Evolutionary conservation across 345 rosid species (phyloP).

Genomic region (Cochlearia excelsa): DNA sequence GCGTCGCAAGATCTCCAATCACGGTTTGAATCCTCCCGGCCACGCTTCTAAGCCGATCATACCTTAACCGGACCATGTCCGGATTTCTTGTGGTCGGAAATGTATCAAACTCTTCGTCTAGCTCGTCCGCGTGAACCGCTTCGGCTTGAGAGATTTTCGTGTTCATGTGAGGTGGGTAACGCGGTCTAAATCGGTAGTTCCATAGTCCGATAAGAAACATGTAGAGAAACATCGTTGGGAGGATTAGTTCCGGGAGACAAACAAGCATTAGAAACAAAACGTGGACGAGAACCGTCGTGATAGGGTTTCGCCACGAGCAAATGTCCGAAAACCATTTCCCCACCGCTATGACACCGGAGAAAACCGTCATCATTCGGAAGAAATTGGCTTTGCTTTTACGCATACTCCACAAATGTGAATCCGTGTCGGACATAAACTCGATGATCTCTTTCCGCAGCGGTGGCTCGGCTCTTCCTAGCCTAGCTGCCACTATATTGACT

Average conservation of each 20-base stretch:
- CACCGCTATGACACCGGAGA: constrained; percentile 67
- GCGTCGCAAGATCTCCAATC: constrained; percentile 92
- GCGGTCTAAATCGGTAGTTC: constrained; percentile 87
- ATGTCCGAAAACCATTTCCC: constrained; percentile 82
- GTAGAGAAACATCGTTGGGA: constrained; percentile 86
- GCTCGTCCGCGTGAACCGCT: constrained; percentile 79
- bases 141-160: constrained; percentile 87
- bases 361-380: constrained; percentile 76
- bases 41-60: constrained; percentile 87
- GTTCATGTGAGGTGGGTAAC: constrained; percentile 99
- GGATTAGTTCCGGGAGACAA: constrained; percentile 80
- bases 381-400: constrained; percentile 95
- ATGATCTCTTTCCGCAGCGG: constrained; percentile 87
- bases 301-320: constrained; percentile 83
- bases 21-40: constrained; percentile 95
- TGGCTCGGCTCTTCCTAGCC: constrained; percentile 91
- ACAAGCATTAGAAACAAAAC: constrained; percentile 80
- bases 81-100: constrained; percentile 75
- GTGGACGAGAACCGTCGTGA: constrained; percentile 86
- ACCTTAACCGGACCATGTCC: constrained; percentile 81
- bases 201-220: constrained; percentile 90
- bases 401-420: constrained; percentile 97
- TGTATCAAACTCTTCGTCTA: constrained; percentile 90
- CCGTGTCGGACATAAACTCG: constrained; percentile 92
- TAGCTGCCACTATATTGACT: constrained; percentile 66